Base-by-base conservation (phyloP, 1,284 basidiomycete genomes). In the Trametes hirsuta region DNA sequence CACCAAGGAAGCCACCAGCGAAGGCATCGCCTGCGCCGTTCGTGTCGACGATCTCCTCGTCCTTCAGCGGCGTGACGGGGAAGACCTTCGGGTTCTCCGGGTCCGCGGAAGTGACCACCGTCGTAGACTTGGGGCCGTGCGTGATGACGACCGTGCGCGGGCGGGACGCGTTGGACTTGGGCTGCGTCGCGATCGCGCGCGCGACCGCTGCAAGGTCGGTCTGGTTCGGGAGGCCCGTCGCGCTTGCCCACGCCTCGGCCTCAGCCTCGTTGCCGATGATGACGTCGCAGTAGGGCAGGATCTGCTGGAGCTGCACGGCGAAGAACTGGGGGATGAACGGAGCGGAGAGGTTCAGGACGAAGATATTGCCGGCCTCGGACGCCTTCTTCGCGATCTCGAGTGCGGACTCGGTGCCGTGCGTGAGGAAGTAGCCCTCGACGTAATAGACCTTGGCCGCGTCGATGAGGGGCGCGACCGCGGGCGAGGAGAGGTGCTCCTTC, bases 11-110 rank as follows among this genome's bases (percentile, higher is more conserved):
- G 49, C 94, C 97, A 64, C 97, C 97, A n/a, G 95, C 95, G 69
- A 99, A 99, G 53, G 95, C 95, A 75, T 99, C 97, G 53, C 97
- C 97, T n/a, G 97, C 97, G 54, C 94, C 97, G 78, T 99, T 99
- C 58, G 97, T 99, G 77, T 99, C 97, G 60, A 98, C 89, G 69
- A 99, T 97, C 74, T 90, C 74, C 58, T 83, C 84, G 65, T 82
- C 80, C 53, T 76, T 71, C 63, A 98, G 81, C 51, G 84, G 80
- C 58, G 80, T 74, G 49, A 97, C 93, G 36, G 80, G 69, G 77
- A 81, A 91, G 12, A 81, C 75, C 81, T 83, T 83, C 12, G 81
- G 77, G 44, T 70, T 74, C 24, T 85, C 81, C 3, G 84, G 79
- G 12, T 85, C 80, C 42, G 79, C 81, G 34, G 86, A 81, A 18